Evolutionary conservation across 352 stramenopile genomes (phyloP), one percentile per base, ranked within the genome.

Genomic region (Pythium aristosporum): DNA sequence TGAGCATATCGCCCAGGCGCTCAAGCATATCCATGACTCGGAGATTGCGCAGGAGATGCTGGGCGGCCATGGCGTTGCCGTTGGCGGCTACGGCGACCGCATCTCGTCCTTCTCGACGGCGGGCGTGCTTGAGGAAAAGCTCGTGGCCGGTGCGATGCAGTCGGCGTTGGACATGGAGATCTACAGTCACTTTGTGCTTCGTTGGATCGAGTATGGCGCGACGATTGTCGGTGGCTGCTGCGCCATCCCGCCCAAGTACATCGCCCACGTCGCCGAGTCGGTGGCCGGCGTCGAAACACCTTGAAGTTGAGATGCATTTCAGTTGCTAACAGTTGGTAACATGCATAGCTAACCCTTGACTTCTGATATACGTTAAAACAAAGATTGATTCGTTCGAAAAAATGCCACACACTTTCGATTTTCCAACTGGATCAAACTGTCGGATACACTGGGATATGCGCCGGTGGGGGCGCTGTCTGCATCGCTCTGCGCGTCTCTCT

Each of bases 151-250:
- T 5, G 89, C 80, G 18, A 60, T 32, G 50, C 78, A 79, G 47
- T 69, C 86, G 39, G 84, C 94, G 67, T 77, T 97, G 34, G 68
- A 88, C 56, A 74, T 83, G 61, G 77, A 86, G 61, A 66, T 89
- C 56, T 96, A 78, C 67, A 69, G 75, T 47, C 74, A 83, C 20
- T 97, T 97, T 74, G 78, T 85, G 5, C 58, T 73, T 60, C 68
- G 76, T 51, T 96, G 90, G 89, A 76, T 94, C 43, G 53, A 85
- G 34, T 74, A 79, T 11, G 79, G 82, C 28, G 79, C 88, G 11
- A 76, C 81, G 59, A 74, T 98, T 20, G 79, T 98, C 37, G 93
- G 91, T 34, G 89, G 91, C 16, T 98, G 93, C 73, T 98, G 93
- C 66, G 89, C 76, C 30, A 89, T 98, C 28, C 76, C 87, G 7